phyloP scores from a whole-genome alignment of 2,329 filamentous ascomycete species.

The Spiromastix sp. region DNA sequence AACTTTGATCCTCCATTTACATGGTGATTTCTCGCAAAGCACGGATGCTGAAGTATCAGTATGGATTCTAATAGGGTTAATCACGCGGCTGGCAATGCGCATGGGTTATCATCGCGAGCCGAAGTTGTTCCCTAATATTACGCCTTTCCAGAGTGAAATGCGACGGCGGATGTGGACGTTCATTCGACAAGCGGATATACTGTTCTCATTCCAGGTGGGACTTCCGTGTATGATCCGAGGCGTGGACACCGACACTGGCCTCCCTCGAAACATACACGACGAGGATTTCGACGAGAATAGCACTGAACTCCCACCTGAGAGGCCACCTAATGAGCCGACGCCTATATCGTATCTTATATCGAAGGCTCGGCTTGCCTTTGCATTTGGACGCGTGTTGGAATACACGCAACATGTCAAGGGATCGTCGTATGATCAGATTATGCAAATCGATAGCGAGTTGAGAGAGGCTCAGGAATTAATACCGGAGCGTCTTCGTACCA shows the following conservation, averaged over 20 bases:
- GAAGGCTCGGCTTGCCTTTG: conserved; percentile 32
- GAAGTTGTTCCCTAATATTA: conserved; percentile 48
- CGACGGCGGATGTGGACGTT: conserved; percentile 40
- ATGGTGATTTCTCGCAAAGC: conserved; percentile 50
- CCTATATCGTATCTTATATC: conserved; percentile 40
- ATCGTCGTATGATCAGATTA: conserved; percentile 48
- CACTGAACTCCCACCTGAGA: conserved; percentile 43
- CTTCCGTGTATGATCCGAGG: conserved; percentile 56
- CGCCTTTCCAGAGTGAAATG: conserved; percentile 52
- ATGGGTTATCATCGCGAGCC: conserved; percentile 57
- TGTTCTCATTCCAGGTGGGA: conserved; percentile 58
- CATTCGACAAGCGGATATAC: conserved; percentile 48
- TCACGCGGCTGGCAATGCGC: conserved; percentile 52
- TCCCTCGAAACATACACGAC: conserved; percentile 54
- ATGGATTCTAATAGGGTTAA: conserved; percentile 49
- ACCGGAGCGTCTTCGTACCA: conserved; percentile 69
- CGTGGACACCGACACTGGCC: conserved; percentile 52
- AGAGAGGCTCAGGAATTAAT: conserved; percentile 53
- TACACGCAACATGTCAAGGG: conserved; percentile 31
- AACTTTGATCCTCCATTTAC: conserved; percentile 50
- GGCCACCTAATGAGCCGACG: conserved; percentile 51
- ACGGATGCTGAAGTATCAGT: conserved; percentile 51
- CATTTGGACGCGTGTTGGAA: conserved; percentile 36
- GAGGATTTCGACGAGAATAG: conserved; percentile 52
- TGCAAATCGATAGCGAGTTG: conserved; percentile 49